Base-by-base conservation (phyloP, 1,139 yeast species). In the Saccharomyces hybrid region DNA sequence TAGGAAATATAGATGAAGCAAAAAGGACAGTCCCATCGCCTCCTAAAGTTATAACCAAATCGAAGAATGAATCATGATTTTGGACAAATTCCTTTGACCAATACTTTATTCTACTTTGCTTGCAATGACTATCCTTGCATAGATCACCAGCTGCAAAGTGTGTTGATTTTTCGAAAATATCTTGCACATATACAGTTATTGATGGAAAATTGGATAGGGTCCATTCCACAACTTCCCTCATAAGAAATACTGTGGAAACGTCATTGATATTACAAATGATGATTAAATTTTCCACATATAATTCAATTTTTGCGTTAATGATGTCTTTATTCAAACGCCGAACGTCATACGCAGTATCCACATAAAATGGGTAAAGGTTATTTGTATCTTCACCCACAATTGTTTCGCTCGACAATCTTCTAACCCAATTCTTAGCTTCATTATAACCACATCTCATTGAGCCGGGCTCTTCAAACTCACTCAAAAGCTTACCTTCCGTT, bases 11-110 rank as follows among this genome's bases (percentile, higher is more conserved):
- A 50, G 86, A 85, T 1, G 91, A 84, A 0, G 85, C 93, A 67
- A 82, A 87, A 48, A 88, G 72, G 4, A 89, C 96, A 0, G 96
- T 88, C 25, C 97, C 97, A 66, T 88, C 97, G 20, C 96, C 96
- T 14, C 96, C 96, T 34, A 88, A 70, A 0, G 96, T 86, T 25
- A 88, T 77, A n/a, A 88, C 88, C 57, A 89, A 73, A 67, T 88
- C 96, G 61, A 88, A 84, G 49, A 75, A 70, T 51, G 83, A 83
- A 1, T 78, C 77, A 48, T 71, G 71, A 13, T 76, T 71, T 5
- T 70, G 68, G 8, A 89, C 79, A 58, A 83, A 74, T 23, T 77
- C 74, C 54, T 81, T 79, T 55, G 80, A 79, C 96, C 96, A 89
- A 68, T 78, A 88, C 62, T 77, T 78, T 50, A 88, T 71, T 52